Conservation (phyloP, 2,329 filamentous ascomycete genomes). For the Alternaria longipes region DNA sequence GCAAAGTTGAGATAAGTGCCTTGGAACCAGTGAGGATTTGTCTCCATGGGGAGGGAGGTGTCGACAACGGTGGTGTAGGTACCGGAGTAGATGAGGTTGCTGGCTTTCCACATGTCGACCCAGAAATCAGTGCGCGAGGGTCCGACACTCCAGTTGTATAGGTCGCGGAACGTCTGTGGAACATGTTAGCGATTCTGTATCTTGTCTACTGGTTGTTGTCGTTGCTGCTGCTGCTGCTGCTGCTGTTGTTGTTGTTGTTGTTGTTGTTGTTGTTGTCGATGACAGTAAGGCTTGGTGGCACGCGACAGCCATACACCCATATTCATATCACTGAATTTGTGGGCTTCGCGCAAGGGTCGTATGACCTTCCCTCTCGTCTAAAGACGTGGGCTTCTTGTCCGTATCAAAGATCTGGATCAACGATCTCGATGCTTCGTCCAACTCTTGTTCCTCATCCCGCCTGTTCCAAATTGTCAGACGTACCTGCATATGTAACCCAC, state of each 20-base stretch:
- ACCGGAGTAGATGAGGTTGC: conserved; percentile 44
- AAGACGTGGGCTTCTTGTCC: neutral
- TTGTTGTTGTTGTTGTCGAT: neutral
- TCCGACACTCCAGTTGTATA: conserved; percentile 74
- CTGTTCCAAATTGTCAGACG: conserved; percentile 4
- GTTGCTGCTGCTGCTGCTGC: neutral
- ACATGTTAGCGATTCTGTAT: neutral
- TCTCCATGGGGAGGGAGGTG: conserved; percentile 73
- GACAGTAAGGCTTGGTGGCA: neutral
- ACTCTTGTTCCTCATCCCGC: too few relatives aligned
- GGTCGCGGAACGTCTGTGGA: conserved; percentile 69
- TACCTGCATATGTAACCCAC: conserved; percentile 67
- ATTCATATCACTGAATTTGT: neutral
- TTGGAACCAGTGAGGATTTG: conserved; percentile 78
- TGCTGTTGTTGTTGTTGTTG: too few relatives aligned
- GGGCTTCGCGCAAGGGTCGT: neutral
- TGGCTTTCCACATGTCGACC: conserved; percentile 43
- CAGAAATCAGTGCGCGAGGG: conserved; percentile 61
- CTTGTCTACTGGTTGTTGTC: neutral
- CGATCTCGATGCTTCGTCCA: neutral
- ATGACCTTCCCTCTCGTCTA: neutral
- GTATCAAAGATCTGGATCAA: neutral
- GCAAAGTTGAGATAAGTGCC: conserved; percentile 79
- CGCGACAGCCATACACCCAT: neutral
- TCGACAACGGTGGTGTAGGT: conserved; percentile 65